phyloP scores from a whole-genome alignment of 2,329 filamentous ascomycete species.

The Pezicula carpinea region DNA sequence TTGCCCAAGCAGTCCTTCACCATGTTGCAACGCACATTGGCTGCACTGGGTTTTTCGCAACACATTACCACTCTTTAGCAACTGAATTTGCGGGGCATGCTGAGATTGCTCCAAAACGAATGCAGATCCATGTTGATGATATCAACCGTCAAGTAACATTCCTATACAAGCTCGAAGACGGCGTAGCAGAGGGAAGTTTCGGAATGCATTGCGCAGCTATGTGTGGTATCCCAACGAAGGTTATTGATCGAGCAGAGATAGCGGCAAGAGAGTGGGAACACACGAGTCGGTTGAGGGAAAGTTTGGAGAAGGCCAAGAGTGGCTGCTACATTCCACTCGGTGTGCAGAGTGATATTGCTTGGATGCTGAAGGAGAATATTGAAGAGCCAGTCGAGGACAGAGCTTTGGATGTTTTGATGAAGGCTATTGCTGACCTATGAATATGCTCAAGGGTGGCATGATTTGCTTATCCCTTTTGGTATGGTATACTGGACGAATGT shows the following conservation, averaged over 20 bases:
- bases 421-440: constrained; percentile 54
- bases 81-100: constrained; percentile 87
- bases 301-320: constrained; percentile 73
- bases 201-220: constrained; percentile 99
- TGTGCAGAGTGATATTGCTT: constrained; percentile 80
- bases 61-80: constrained; percentile 92
- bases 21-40: constrained; percentile 91
- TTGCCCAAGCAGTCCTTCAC: constrained; percentile 95
- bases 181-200: constrained; percentile 93
- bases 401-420: constrained; percentile 54
- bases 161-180: constrained; percentile 87
- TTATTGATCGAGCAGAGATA: constrained; percentile 82
- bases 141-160: constrained; percentile 85
- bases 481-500: no score
- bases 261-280: constrained; percentile 94
- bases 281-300: constrained; percentile 84
- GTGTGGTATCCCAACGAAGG: constrained; percentile 82
- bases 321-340: constrained; percentile 82
- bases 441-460: not conserved
- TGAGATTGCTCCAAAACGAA: constrained; percentile 79
- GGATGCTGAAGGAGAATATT: constrained; percentile 57
- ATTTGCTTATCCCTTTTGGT: no score
- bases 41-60: constrained; percentile 94
- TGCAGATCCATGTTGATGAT: constrained; percentile 93
- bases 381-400: constrained; percentile 41